Percentiles rank a stretch among this genome's conserved stretches.
phyloP scores from a whole-genome alignment of 148 eudicot species.

The Chenopodium album region DNA sequence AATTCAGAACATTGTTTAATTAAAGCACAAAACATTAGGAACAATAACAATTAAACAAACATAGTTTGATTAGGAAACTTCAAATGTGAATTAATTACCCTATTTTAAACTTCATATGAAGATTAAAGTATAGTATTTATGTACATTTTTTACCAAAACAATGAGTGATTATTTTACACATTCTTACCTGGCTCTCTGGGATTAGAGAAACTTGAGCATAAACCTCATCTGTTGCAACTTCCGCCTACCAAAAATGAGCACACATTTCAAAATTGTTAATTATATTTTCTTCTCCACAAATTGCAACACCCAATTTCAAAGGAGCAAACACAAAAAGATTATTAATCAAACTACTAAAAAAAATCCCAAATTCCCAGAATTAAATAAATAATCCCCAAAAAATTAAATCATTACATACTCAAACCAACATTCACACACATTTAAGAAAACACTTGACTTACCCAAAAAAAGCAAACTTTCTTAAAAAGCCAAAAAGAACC shows the following conservation, averaged over 20 bases:
- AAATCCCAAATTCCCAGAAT: conserved; percentile 22
- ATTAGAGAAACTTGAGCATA: conserved; percentile 85
- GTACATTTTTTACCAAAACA: conserved; percentile 9
- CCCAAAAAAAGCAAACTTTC: conserved; percentile 29
- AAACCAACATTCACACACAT: conserved; percentile 32
- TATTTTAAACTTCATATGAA: neutral
- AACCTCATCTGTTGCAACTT: conserved; percentile 84
- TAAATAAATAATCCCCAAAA: conserved; percentile 26
- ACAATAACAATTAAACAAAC: conserved; percentile 5
- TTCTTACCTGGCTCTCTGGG: conserved; percentile 71
- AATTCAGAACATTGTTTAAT: conserved; percentile 14
- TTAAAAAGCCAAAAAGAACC: conserved; percentile 12
- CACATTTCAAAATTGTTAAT: conserved; percentile 31
- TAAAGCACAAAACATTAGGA: conserved; percentile 20
- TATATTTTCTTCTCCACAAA: conserved; percentile 10
- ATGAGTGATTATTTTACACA: conserved; percentile 10
- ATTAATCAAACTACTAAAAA: neutral
- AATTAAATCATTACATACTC: conserved; percentile 19
- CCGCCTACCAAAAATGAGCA: conserved; percentile 61
- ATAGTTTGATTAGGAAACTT: neutral
- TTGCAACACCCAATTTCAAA: conserved; percentile 33
- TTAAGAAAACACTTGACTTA: conserved; percentile 15
- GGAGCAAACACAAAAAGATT: conserved; percentile 15
- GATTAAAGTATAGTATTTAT: conserved; percentile 11
- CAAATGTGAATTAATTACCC: conserved; percentile 16